These are phyloP conservation scores for Pharus latifolius DNA, from an alignment of 176 grass and related monocot species.

Conservation along the genomic window DNA sequence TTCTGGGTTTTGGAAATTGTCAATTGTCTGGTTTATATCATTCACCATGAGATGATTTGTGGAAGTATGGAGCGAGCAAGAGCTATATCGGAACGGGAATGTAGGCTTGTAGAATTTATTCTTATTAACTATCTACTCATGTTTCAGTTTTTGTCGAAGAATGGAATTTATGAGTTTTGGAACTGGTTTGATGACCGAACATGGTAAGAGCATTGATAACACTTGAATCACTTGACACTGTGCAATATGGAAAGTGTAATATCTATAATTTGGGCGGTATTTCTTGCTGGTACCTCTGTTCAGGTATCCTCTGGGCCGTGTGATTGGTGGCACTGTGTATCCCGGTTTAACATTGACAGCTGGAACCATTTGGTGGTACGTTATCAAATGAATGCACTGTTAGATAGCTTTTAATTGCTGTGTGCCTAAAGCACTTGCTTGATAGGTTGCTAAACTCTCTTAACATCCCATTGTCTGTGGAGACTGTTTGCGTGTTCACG, in stretches of 20 bases:
- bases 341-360: conserved; percentile 95
- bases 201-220: conserved; percentile 35
- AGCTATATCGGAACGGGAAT: neutral
- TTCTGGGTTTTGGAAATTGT: conserved; percentile 39
- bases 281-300: neutral
- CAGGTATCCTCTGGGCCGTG: conserved; percentile 98
- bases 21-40: neutral
- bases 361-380: conserved; percentile 93
- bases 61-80: neutral
- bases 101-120: neutral
- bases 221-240: neutral
- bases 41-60: neutral
- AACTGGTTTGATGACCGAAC: conserved; percentile 99
- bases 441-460: conserved; percentile 75
- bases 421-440: conserved; percentile 27
- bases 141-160: conserved; percentile 94
- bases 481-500: conserved; percentile 99
- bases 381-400: neutral
- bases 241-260: neutral
- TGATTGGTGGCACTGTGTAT: conserved; percentile 95
- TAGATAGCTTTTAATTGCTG: neutral
- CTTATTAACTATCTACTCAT: neutral
- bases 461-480: conserved; percentile 91
- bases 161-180: conserved; percentile 99
- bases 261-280: neutral